Conservation (phyloP, 306 rosid species). For the Astragalus membranaceus region DNA sequence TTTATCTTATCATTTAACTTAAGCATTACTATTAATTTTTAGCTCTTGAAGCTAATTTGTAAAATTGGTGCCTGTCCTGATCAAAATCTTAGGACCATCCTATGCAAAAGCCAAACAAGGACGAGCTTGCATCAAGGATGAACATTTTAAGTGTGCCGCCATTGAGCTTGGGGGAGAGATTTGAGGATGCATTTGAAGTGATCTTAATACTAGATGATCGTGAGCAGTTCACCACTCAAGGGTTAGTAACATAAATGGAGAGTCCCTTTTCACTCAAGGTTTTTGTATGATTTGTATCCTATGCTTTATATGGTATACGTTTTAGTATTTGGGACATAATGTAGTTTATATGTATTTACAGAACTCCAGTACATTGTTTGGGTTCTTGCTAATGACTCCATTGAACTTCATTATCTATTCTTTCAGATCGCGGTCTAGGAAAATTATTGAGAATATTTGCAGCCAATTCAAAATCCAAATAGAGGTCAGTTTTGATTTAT, state of each 20-base stretch:
- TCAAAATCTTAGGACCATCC: conserved; percentile 34
- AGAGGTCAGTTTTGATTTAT: conserved; percentile 45
- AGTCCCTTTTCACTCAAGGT: background rate
- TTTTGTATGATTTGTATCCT: background rate
- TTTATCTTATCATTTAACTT: conserved; percentile 5
- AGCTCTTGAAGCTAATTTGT: background rate
- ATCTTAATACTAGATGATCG: conserved; percentile 82
- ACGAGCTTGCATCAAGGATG: conserved; percentile 30
- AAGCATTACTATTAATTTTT: background rate
- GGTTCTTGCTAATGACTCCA: conserved; percentile 10
- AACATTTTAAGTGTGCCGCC: conserved; percentile 68
- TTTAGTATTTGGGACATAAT: background rate
- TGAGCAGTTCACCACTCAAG: conserved; percentile 83
- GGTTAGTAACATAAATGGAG: conserved; percentile 48
- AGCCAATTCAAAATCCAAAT: conserved; percentile 62
- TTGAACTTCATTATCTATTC: conserved; percentile 7
- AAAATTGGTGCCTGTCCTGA: conserved; percentile 16
- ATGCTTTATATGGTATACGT: background rate
- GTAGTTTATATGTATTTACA: conserved; percentile 5
- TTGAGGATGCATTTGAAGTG: conserved; percentile 80
- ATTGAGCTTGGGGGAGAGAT: conserved; percentile 74
- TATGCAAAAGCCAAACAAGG: conserved; percentile 30
- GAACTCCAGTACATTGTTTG: background rate
- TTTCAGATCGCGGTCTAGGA: conserved; percentile 71
- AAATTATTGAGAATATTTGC: conserved; percentile 59